These are phyloP conservation scores for Chlorella sp. DNA, from an alignment of 139 green algal genomes.

Conservation along the genomic window DNA sequence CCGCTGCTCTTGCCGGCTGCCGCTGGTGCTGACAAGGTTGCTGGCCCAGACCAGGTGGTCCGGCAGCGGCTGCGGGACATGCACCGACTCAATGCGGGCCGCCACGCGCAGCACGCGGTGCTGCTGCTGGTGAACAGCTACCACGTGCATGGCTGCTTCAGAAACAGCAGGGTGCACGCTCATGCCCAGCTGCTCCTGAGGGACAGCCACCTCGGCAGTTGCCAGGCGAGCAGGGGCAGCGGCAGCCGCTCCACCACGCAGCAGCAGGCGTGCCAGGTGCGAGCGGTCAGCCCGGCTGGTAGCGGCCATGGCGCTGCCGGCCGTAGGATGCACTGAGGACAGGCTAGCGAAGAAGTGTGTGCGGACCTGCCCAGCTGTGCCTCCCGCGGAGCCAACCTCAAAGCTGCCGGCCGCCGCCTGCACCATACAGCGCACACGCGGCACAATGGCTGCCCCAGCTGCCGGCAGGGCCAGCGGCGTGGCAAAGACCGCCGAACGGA, in stretches of 20 bases:
- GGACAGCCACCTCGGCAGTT: not conserved
- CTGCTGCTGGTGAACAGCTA: conserved; percentile 21
- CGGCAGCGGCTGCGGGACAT: not conserved
- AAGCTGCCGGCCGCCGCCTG: not conserved
- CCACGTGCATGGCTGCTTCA: conserved; percentile 50
- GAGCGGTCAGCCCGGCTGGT: not conserved
- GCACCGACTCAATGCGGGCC: conserved; percentile 22
- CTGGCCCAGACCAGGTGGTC: conserved; percentile 6
- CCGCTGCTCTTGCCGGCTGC: conserved; percentile 17
- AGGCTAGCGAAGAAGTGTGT: conserved; percentile 42
- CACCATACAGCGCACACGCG: conserved; percentile 28
- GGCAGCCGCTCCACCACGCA: not conserved
- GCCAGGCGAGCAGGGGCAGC: conserved; percentile 9
- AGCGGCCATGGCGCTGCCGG: not conserved
- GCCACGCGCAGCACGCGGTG: conserved; percentile 26
- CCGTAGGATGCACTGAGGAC: not conserved
- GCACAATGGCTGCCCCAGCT: not conserved
- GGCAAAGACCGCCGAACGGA: conserved; percentile 33
- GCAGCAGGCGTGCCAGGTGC: not conserved
- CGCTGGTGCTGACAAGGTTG: conserved; percentile 8
- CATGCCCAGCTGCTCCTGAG: conserved; percentile 28
- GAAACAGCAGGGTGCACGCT: conserved; percentile 47
- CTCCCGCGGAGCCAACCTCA: conserved; percentile 14
- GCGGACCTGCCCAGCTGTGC: not conserved
- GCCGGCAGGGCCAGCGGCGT: conserved; percentile 31